Percentiles rank a stretch among this genome's conserved stretches.
Conservation (phyloP, 129 eudicot genomes). For the Pittosporum tobira region DNA sequence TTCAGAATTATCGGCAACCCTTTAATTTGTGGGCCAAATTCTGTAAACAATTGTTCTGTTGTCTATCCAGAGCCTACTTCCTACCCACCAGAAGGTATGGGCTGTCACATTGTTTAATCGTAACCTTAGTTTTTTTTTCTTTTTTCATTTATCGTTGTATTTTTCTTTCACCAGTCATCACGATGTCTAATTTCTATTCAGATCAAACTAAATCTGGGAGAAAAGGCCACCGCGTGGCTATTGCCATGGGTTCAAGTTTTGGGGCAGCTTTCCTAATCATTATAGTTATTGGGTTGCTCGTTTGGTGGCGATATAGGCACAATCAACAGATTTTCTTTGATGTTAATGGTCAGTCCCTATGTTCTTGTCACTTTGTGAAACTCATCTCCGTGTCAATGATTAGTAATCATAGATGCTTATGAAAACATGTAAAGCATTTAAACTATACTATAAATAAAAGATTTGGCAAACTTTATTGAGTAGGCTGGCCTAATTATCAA, state of each 20-base stretch:
- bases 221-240: constrained; percentile 54
- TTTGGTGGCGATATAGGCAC: constrained; percentile 84
- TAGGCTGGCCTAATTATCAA: too few species aligned
- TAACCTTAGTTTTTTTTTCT: constrained; percentile 1
- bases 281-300: constrained; percentile 31
- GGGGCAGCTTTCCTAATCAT: constrained; percentile 52
- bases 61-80: constrained; percentile 85
- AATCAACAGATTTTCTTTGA: constrained; percentile 94
- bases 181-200: constrained; percentile 8
- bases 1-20: constrained; percentile 81
- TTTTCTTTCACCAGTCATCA: not conserved
- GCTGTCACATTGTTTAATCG: constrained; percentile 21
- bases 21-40: constrained; percentile 59
- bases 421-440: too few species aligned
- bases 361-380: not conserved
- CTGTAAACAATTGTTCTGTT: constrained; percentile 56
- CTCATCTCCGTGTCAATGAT: not conserved
- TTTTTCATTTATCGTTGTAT: not conserved
- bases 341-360: constrained; percentile 57
- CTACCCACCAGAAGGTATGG: constrained; percentile 63
- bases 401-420: too few species aligned
- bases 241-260: constrained; percentile 71
- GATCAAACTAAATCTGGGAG: constrained; percentile 39
- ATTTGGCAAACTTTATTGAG: too few species aligned
- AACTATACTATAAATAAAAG: too few species aligned